Conservation (phyloP, 2,329 filamentous ascomycete genomes). For the Ophiosphaerella herpotricha region DNA sequence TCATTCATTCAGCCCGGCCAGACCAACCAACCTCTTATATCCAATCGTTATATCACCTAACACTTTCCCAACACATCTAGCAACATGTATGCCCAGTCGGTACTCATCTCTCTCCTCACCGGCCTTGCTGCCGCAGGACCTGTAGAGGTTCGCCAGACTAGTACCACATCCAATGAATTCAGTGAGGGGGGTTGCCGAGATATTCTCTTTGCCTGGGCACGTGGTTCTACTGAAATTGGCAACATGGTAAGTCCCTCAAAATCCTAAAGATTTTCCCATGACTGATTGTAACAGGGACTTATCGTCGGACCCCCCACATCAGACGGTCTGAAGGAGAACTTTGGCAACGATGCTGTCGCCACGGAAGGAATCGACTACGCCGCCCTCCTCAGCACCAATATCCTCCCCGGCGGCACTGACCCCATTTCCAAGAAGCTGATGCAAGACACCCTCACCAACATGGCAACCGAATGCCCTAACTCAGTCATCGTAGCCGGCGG, state of each 20-base stretch:
- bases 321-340: constrained; percentile 32
- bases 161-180: constrained; percentile 45
- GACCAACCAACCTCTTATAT: neutral
- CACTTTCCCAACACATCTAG: neutral
- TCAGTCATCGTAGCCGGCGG: constrained; percentile 38
- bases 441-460: constrained; percentile 27
- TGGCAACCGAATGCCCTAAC: constrained; percentile 39
- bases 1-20: neutral
- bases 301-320: constrained; percentile 39
- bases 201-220: constrained; percentile 55
- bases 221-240: constrained; percentile 55
- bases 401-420: constrained; percentile 39
- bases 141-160: constrained; percentile 33
- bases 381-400: constrained; percentile 32
- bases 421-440: constrained; percentile 22
- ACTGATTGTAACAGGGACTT: constrained; percentile 39
- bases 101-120: constrained; percentile 26
- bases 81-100: constrained; percentile 33
- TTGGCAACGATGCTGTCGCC: constrained; percentile 32
- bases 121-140: constrained; percentile 27
- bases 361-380: constrained; percentile 42
- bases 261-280: neutral
- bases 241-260: constrained; percentile 47
- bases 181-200: constrained; percentile 47
- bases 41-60: neutral